phyloP scores from a whole-genome alignment of 1,284 basidiomycete genomes.

The Ceratobasidium sp. region DNA sequence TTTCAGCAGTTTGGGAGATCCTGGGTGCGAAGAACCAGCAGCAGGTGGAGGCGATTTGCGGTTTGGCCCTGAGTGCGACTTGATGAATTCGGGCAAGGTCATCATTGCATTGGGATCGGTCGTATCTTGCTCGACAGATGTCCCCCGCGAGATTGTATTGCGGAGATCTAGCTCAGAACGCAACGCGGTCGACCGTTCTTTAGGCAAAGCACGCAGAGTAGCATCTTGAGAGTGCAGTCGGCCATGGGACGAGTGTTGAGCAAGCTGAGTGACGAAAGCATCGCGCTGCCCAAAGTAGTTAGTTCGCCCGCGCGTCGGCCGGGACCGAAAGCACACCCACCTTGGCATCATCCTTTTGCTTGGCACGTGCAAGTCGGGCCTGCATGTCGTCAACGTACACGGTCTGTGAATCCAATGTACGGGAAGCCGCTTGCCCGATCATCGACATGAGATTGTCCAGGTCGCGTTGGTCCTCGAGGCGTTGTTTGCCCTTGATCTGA shows the following conservation, averaged over 20 bases:
- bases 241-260: constrained; percentile 71
- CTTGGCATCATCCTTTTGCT: constrained; percentile 67
- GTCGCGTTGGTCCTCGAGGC: constrained; percentile 56
- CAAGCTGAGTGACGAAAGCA: constrained; percentile 75
- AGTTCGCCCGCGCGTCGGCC: constrained; percentile 3
- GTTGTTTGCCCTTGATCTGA: constrained; percentile 32
- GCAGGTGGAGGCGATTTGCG: constrained; percentile 25
- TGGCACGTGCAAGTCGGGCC: constrained; percentile 62
- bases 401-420: constrained; percentile 73
- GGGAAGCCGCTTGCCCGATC: constrained; percentile 74
- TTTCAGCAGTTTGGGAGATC: constrained; percentile 45
- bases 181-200: background rate
- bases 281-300: constrained; percentile 61
- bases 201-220: constrained; percentile 50
- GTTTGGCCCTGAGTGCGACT: constrained; percentile 49
- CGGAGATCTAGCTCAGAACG: constrained; percentile 45
- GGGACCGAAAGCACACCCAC: constrained; percentile 53
- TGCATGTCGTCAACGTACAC: constrained; percentile 66
- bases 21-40: constrained; percentile 8
- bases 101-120: constrained; percentile 63
- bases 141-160: constrained; percentile 66
- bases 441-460: constrained; percentile 76
- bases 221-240: constrained; percentile 80
- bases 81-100: constrained; percentile 68
- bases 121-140: constrained; percentile 58